Percentiles rank a stretch among this genome's conserved stretches.
Evolutionary conservation across 2,329 filamentous ascomycete genomes (phyloP).

Genomic region (Bisporella sp.): DNA sequence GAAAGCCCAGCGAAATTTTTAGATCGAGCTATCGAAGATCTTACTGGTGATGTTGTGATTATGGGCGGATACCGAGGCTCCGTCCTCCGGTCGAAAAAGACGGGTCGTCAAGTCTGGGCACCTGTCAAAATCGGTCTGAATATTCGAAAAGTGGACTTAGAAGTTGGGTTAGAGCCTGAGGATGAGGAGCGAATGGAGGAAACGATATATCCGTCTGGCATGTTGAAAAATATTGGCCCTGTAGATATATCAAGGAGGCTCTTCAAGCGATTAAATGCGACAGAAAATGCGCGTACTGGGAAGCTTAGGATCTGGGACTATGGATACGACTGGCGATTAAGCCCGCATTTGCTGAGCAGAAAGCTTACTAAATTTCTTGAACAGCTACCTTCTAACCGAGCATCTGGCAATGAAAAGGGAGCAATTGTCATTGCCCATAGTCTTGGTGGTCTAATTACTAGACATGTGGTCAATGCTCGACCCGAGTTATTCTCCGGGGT

Average conservation of each 20-base stretch:
- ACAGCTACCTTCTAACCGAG: conserved; percentile 64
- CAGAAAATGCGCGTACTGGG: conserved; percentile 64
- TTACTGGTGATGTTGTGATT: conserved; percentile 81
- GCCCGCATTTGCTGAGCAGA: conserved; percentile 66
- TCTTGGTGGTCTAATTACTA: conserved; percentile 78
- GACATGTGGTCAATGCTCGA: conserved; percentile 77
- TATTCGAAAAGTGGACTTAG: conserved; percentile 83
- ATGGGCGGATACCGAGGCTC: conserved; percentile 89
- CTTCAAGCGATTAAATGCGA: conserved; percentile 69
- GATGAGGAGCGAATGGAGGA: conserved; percentile 81
- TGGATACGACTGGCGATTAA: conserved; percentile 91
- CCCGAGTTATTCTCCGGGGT: conserved; percentile 84
- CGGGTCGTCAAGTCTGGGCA: conserved; percentile 86
- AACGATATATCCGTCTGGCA: conserved; percentile 76
- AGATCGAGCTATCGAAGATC: conserved; percentile 50
- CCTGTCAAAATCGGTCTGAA: conserved; percentile 90
- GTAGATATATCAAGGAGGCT: conserved; percentile 82
- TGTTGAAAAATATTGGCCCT: conserved; percentile 86
- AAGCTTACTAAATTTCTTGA: conserved; percentile 69
- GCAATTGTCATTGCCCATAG: conserved; percentile 81
- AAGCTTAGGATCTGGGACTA: conserved; percentile 80
- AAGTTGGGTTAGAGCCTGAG: conserved; percentile 73
- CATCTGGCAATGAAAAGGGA: conserved; percentile 35
- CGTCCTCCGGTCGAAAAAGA: conserved; percentile 74
- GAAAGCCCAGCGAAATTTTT: conserved; percentile 36